These are phyloP conservation scores for Stachybotrys elegans DNA, from an alignment of 2,329 filamentous ascomycete species.

Conservation along the genomic window DNA sequence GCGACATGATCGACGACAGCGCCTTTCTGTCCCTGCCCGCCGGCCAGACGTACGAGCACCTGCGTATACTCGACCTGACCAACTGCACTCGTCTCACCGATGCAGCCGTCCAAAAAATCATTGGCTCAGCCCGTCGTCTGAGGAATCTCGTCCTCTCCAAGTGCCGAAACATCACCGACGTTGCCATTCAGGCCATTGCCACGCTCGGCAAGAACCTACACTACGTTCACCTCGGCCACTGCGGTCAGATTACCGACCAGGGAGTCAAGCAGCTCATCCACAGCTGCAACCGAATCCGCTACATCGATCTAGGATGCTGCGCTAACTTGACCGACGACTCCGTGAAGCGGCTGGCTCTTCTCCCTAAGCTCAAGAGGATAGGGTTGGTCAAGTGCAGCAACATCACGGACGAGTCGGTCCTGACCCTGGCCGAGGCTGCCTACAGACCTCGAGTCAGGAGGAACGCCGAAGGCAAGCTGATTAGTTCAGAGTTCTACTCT, in stretches of 20 bases:
- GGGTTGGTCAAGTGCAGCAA: slow-evolving; percentile 88
- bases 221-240: slow-evolving; percentile 94
- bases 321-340: slow-evolving; percentile 81
- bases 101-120: slow-evolving; percentile 81
- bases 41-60: slow-evolving; percentile 70
- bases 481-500: slow-evolving; percentile 48
- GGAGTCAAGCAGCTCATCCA: slow-evolving; percentile 82
- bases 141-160: slow-evolving; percentile 93
- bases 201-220: slow-evolving; percentile 92
- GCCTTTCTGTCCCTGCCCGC: slow-evolving; percentile 77
- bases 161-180: slow-evolving; percentile 87
- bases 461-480: slow-evolving; percentile 41
- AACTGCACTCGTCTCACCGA: slow-evolving; percentile 83
- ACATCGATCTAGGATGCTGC: slow-evolving; percentile 97
- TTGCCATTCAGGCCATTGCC: slow-evolving; percentile 80
- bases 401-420: slow-evolving; percentile 87
- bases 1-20: slow-evolving; percentile 76
- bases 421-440: slow-evolving; percentile 71
- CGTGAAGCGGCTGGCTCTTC: slow-evolving; percentile 73
- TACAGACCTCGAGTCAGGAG: slow-evolving; percentile 44
- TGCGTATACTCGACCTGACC: slow-evolving; percentile 90
- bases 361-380: slow-evolving; percentile 92
- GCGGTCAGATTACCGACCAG: slow-evolving; percentile 81
- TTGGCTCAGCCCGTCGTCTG: slow-evolving; percentile 77
- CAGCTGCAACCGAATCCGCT: slow-evolving; percentile 86